Evolutionary conservation across 768 basidiomycete species (phyloP), one percentile per base, ranked within the genome.

Genomic region (Hericium alpestre): DNA sequence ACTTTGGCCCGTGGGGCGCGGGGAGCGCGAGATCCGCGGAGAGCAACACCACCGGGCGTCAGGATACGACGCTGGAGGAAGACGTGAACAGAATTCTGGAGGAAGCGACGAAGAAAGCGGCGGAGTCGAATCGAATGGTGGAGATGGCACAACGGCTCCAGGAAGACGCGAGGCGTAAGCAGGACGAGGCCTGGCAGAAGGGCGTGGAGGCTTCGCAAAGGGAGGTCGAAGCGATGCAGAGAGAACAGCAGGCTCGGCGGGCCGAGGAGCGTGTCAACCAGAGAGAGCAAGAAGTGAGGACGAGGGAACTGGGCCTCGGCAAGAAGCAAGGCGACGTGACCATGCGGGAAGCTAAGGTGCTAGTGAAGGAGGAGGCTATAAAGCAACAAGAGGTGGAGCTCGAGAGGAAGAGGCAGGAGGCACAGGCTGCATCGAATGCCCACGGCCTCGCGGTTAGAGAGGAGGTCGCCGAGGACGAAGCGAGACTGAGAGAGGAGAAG

Each of bases 321-420:
- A 57, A 37, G 25, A 59, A 27, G 22, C 63, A 59, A 56, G 59
- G 50, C 8, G 58, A 53, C 27, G 50, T 61, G 6, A 61, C 56
- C 57, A 51, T 23, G 27, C 56, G 54, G 38, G 64, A 64, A 38
- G 60, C 53, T 4, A 64, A 64, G 43, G 55, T 54, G 54, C 55
- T 53, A 55, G 64, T 40, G 25, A 61, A 53, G 61, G 65, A 62
- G 56, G 62, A 67, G 37, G 65, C 66, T 38, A 68, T 69, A 22
- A 65, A 66, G 38, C 66, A 66, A 27, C 66, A 69, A 48, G 70
- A 70, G 41, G 10, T n/a, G 1, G 25, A 22, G 48, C 13, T 23
- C n/a, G 16, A 23, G 48, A 15, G 13, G 25, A 50, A 13, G 48
- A 32, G 9, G 32, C 32, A 32, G 32, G 32, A 32, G 32, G 32